phyloP scores from a whole-genome alignment of 192 early-diverging fungal species.

The Chytriomyces sp. region DNA sequence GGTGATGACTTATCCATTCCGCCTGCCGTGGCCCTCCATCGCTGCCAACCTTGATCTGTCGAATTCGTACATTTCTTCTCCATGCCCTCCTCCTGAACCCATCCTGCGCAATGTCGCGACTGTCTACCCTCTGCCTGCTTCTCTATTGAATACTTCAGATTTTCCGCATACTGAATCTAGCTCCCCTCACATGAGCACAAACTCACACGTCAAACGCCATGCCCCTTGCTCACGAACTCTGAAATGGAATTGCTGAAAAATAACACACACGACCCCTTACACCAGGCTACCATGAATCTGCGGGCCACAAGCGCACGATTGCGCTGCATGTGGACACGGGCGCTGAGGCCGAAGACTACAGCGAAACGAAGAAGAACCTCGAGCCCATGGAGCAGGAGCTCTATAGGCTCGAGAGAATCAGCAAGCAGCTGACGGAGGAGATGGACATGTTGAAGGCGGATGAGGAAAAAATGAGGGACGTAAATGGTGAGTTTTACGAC shows the following conservation, averaged over 20 bases:
- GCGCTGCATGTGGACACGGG: slow-evolving; percentile 82
- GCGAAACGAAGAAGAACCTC: slow-evolving; percentile 76
- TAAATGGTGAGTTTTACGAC: slow-evolving; percentile 66
- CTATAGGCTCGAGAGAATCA: slow-evolving; percentile 72
- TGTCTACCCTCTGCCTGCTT: no score
- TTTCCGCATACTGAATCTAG: no score
- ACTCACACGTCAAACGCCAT: no score
- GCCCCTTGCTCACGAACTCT: no score
- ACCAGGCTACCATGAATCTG: slow-evolving; percentile 32
- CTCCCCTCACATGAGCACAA: no score
- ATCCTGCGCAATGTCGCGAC: no score
- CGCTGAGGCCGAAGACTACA: slow-evolving; percentile 79
- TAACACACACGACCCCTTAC: slow-evolving; percentile 3
- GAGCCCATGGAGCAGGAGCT: slow-evolving; percentile 89
- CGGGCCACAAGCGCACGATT: slow-evolving; percentile 63
- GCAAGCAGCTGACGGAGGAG: slow-evolving; percentile 78
- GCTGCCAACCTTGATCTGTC: no score
- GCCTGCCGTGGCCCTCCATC: no score
- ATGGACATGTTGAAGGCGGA: slow-evolving; percentile 82
- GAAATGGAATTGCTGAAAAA: background rate
- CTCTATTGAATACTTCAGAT: no score
- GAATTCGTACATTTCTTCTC: no score
- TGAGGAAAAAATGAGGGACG: slow-evolving; percentile 83
- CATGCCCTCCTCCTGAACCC: no score
- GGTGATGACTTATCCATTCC: slow-evolving; percentile 4